Conservation (phyloP, 208 protist genomes). For the Trypanosoma platydactyli region DNA sequence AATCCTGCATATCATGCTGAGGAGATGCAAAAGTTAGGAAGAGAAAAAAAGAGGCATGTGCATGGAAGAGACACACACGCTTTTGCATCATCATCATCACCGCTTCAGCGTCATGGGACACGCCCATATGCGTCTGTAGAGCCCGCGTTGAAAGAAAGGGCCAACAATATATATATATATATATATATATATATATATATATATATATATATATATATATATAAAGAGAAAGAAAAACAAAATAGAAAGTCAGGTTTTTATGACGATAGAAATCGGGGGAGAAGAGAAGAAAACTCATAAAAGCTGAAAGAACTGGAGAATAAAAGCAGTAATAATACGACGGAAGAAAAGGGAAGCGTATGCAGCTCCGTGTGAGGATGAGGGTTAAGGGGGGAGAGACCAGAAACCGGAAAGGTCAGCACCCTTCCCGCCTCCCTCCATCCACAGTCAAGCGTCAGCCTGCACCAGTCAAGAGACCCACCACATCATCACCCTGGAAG, state of each 20-base stretch:
- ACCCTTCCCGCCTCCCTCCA: not conserved
- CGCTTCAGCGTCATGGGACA: no score
- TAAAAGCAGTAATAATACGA: no score
- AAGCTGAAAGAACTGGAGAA: not conserved
- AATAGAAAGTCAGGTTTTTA: not conserved
- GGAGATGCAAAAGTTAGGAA: not conserved
- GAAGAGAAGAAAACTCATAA: slow-evolving; percentile 5
- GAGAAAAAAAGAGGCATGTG: slow-evolving; percentile 4
- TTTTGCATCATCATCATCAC: no score
- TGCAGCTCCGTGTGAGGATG: no score
- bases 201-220: not conserved
- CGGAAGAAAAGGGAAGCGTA: no score
- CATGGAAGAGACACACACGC: not conserved
- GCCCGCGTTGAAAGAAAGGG: no score
- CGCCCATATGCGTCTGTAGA: no score
- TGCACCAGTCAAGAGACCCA: not conserved
- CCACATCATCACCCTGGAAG: slow-evolving; percentile 2
- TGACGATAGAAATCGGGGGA: not conserved
- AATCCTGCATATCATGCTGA: not conserved
- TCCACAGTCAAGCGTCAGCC: not conserved
- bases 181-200: not conserved
- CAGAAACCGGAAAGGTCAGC: not conserved
- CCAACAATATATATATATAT: not conserved
- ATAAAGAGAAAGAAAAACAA: not conserved
- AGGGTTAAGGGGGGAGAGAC: not conserved